Conservation (phyloP, 805 yeast genomes). For the Candida germanica region DNA sequence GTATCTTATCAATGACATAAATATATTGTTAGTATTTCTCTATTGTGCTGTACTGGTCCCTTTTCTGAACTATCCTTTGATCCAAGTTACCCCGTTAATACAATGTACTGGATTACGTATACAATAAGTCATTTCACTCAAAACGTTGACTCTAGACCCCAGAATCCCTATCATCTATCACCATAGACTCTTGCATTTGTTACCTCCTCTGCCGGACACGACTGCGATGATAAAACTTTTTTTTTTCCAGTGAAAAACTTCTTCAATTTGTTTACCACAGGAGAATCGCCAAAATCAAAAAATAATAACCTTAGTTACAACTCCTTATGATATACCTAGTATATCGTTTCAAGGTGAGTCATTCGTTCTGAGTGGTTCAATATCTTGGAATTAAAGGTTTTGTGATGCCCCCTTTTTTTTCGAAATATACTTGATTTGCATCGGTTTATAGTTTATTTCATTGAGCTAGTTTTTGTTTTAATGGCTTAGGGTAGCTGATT, state of each 20-base stretch:
- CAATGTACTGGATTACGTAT: too few species aligned
- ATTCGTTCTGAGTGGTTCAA: conserved; percentile 20
- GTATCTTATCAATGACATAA: conserved; percentile 18
- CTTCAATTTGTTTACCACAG: conserved; percentile 31
- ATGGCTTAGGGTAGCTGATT: conserved; percentile 8
- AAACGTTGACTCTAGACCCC: too few species aligned
- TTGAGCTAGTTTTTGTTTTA: conserved; percentile 15
- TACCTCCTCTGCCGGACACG: too few species aligned
- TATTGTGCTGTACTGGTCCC: too few species aligned
- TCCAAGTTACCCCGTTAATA: too few species aligned
- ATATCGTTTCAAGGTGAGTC: conserved; percentile 1
- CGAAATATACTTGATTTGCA: conserved; percentile 4
- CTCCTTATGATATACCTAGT: not conserved
- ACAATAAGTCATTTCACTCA: too few species aligned
- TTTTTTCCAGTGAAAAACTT: conserved; percentile 4
- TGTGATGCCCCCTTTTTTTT: not conserved
- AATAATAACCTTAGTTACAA: conserved; percentile 11
- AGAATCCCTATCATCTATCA: too few species aligned
- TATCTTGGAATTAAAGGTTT: conserved; percentile 1
- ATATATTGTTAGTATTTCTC: conserved; percentile 6
- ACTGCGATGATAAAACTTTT: too few species aligned
- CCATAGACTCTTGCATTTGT: too few species aligned
- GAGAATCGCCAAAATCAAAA: conserved; percentile 17
- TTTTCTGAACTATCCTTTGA: too few species aligned
- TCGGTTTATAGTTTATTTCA: conserved; percentile 6